Evolutionary conservation across 306 rosid genomes (phyloP).

Genomic region (Pyrus pyrifolia): DNA sequence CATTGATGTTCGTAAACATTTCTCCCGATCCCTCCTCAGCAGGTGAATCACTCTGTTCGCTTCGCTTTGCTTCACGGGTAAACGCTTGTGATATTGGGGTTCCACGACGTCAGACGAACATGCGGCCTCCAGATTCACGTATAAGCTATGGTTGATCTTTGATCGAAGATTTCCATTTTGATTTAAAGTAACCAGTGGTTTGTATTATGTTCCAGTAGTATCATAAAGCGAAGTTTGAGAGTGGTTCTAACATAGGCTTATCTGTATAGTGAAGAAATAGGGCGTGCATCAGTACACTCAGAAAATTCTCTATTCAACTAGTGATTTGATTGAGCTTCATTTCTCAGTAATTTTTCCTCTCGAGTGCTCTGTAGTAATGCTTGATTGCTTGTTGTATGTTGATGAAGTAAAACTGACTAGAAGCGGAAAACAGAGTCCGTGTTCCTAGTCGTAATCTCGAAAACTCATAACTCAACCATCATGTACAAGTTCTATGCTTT

Average conservation of each 20-base stretch:
- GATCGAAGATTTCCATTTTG: slow-evolving; percentile 12
- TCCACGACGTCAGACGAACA: slow-evolving; percentile 76
- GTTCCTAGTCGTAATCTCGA: background rate
- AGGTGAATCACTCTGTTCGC: slow-evolving; percentile 87
- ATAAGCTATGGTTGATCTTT: slow-evolving; percentile 54
- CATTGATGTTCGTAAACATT: slow-evolving; percentile 87
- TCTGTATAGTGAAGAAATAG: slow-evolving; percentile 53
- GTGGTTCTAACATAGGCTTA: slow-evolving; percentile 59
- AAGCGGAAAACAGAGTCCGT: background rate
- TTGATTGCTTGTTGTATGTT: background rate
- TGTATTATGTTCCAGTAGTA: slow-evolving; percentile 13
- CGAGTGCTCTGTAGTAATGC: background rate
- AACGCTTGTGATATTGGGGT: slow-evolving; percentile 93
- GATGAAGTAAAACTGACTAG: background rate
- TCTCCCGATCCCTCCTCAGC: slow-evolving; percentile 72
- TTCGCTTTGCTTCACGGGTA: slow-evolving; percentile 87
- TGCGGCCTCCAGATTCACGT: slow-evolving; percentile 52
- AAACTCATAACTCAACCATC: background rate
- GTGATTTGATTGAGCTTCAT: background rate
- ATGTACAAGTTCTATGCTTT: background rate
- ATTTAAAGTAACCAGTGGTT: slow-evolving; percentile 22
- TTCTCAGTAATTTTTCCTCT: background rate
- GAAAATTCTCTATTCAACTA: background rate
- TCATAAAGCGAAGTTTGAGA: slow-evolving; percentile 23
- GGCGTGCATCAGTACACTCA: slow-evolving; percentile 7